These are phyloP conservation scores for Ottelia alismoides DNA, from an alignment of 106 monocot species.

Conservation along the genomic window DNA sequence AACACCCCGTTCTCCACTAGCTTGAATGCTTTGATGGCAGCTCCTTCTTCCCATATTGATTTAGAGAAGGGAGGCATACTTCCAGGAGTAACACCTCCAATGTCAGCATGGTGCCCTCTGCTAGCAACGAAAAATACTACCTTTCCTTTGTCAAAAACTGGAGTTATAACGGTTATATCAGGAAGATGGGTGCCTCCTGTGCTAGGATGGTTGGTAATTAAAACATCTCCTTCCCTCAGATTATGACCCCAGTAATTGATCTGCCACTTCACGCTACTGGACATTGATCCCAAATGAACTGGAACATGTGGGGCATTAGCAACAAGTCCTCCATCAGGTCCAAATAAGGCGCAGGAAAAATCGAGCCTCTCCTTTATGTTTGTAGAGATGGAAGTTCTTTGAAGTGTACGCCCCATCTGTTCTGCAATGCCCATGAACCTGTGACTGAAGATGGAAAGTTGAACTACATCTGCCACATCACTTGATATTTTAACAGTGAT, in stretches of 20 bases:
- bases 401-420: slow-evolving; percentile 97
- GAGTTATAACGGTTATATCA: slow-evolving; percentile 92
- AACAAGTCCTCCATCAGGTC: slow-evolving; percentile 90
- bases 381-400: slow-evolving; percentile 89
- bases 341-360: slow-evolving; percentile 94
- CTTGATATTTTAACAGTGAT: slow-evolving; percentile 17
- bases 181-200: slow-evolving; percentile 97
- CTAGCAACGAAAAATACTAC: slow-evolving; percentile 95
- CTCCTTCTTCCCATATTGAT: slow-evolving; percentile 85
- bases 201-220: slow-evolving; percentile 89
- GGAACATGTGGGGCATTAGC: slow-evolving; percentile 99
- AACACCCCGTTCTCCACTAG: slow-evolving; percentile 74
- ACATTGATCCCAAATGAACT: slow-evolving; percentile 96
- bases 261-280: slow-evolving; percentile 81
- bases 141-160: slow-evolving; percentile 66
- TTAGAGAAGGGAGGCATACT: slow-evolving; percentile 99
- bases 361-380: slow-evolving; percentile 96
- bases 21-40: slow-evolving; percentile 89
- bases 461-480: slow-evolving; percentile 75
- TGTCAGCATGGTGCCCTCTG: slow-evolving; percentile 95
- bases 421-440: slow-evolving; percentile 99
- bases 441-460: slow-evolving; percentile 91
- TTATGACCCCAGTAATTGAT: slow-evolving; percentile 65
- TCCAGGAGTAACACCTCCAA: slow-evolving; percentile 91
- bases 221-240: slow-evolving; percentile 78